These are phyloP conservation scores for Euphorbia schlechtendalii DNA, from an alignment of 441 rosid species.

Conservation along the genomic window DNA sequence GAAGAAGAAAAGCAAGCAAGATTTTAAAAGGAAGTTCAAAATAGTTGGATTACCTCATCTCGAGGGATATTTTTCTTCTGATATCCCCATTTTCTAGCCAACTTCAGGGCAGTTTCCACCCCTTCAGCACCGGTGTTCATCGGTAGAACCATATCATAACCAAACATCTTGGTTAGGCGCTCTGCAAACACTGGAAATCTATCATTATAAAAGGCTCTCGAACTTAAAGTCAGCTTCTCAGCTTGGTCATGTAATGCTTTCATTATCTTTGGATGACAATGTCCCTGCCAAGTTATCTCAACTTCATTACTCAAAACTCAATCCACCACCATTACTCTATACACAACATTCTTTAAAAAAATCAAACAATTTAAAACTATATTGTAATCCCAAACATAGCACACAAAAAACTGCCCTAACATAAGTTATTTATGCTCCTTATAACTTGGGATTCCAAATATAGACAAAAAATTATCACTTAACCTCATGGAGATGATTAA, in stretches of 20 bases:
- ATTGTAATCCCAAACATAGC: not conserved
- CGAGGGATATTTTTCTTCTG: constrained; percentile 65
- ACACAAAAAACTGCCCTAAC: not conserved
- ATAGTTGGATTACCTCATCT: constrained; percentile 48
- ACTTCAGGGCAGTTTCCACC: constrained; percentile 83
- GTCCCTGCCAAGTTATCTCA: constrained; percentile 49
- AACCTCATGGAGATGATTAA: not conserved
- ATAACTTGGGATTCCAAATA: too few species aligned
- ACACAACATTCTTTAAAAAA: not conserved
- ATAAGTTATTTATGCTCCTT: not conserved
- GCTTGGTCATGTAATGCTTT: constrained; percentile 82
- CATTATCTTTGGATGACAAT: constrained; percentile 87
- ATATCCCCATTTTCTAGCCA: constrained; percentile 97
- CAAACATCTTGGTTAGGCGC: constrained; percentile 66
- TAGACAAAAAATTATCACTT: not conserved
- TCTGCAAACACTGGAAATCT: constrained; percentile 75
- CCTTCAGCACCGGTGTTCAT: constrained; percentile 99
- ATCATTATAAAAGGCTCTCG: constrained; percentile 86
- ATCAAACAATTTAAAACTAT: not conserved
- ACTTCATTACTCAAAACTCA: not conserved
- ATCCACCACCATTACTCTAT: not conserved
- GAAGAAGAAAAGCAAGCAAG: not conserved
- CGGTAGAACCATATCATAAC: constrained; percentile 94
- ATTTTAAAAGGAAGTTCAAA: not conserved
- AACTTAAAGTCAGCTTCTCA: constrained; percentile 72